These are phyloP conservation scores for Dimocarpus longan DNA, from an alignment of 345 rosid species.

Conservation along the genomic window DNA sequence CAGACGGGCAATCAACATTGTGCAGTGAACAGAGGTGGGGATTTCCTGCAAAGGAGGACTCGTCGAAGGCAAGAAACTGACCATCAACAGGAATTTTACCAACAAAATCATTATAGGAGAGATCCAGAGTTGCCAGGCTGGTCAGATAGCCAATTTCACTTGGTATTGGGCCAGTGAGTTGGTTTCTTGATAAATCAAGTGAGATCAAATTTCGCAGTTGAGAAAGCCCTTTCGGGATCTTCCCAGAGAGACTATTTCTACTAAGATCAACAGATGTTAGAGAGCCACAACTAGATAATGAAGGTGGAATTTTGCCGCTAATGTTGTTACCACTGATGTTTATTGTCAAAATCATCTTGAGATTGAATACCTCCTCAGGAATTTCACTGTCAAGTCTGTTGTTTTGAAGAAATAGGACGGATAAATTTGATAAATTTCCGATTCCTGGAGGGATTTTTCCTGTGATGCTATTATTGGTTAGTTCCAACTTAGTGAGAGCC, in stretches of 20 bases:
- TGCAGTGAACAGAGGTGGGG: slow-evolving; percentile 56
- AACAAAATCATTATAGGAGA: slow-evolving; percentile 62
- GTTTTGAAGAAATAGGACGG: slow-evolving; percentile 43
- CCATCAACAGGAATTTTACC: slow-evolving; percentile 75
- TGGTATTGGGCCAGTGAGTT: slow-evolving; percentile 70
- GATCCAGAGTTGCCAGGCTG: slow-evolving; percentile 74
- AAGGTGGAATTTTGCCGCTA: slow-evolving; percentile 58
- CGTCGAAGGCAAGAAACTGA: slow-evolving; percentile 73
- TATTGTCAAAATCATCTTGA: slow-evolving; percentile 45
- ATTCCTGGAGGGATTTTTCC: slow-evolving; percentile 73
- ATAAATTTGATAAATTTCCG: slow-evolving; percentile 46
- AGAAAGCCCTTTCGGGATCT: slow-evolving; percentile 52
- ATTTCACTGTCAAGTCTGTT: slow-evolving; percentile 64
- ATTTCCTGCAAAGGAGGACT: slow-evolving; percentile 66
- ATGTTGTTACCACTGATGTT: slow-evolving; percentile 60
- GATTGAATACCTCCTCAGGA: slow-evolving; percentile 51
- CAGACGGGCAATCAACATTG: slow-evolving; percentile 42
- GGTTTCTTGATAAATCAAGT: slow-evolving; percentile 70
- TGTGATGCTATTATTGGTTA: slow-evolving; percentile 59
- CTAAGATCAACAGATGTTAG: slow-evolving; percentile 67
- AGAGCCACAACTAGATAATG: slow-evolving; percentile 46
- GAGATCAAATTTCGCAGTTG: slow-evolving; percentile 49
- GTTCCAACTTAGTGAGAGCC: slow-evolving; percentile 36
- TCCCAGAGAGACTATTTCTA: slow-evolving; percentile 59
- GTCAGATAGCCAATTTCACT: slow-evolving; percentile 62